Conservation (phyloP, 257 asterid species). For the Solanum tarijense region DNA sequence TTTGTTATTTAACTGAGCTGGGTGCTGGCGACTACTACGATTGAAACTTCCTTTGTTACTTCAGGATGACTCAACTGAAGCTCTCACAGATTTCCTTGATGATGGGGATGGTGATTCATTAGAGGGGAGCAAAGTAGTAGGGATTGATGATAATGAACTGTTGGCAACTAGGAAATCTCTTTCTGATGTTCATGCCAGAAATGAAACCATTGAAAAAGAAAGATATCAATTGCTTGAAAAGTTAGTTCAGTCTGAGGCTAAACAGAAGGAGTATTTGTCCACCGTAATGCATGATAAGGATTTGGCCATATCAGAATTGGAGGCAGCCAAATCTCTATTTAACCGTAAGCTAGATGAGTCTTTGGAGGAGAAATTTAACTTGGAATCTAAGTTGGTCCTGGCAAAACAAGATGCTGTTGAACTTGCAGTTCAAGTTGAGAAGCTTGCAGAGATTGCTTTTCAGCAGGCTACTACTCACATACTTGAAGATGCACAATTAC, state of each 20-base stretch:
- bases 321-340: constrained; percentile 24
- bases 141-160: constrained; percentile 12
- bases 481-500: constrained; percentile 28
- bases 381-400: constrained; percentile 32
- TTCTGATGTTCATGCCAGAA: constrained; percentile 16
- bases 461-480: constrained; percentile 36
- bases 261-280: constrained; percentile 23
- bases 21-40: background rate
- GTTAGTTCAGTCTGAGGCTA: constrained; percentile 20
- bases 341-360: constrained; percentile 21
- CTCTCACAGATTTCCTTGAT: constrained; percentile 12
- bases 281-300: constrained; percentile 22
- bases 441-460: constrained; percentile 30
- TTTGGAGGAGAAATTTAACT: constrained; percentile 22
- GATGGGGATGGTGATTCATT: constrained; percentile 9
- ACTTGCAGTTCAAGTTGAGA: constrained; percentile 38
- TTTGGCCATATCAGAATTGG: constrained; percentile 25
- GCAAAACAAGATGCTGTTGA: constrained; percentile 35
- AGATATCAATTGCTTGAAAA: constrained; percentile 23
- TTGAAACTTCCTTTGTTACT: background rate
- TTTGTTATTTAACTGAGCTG: background rate
- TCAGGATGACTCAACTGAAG: constrained; percentile 17
- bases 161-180: constrained; percentile 14
- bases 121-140: constrained; percentile 11
- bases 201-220: constrained; percentile 16